Evolutionary conservation across 805 yeast species (phyloP).

Genomic region (Candida fluviatilis): DNA sequence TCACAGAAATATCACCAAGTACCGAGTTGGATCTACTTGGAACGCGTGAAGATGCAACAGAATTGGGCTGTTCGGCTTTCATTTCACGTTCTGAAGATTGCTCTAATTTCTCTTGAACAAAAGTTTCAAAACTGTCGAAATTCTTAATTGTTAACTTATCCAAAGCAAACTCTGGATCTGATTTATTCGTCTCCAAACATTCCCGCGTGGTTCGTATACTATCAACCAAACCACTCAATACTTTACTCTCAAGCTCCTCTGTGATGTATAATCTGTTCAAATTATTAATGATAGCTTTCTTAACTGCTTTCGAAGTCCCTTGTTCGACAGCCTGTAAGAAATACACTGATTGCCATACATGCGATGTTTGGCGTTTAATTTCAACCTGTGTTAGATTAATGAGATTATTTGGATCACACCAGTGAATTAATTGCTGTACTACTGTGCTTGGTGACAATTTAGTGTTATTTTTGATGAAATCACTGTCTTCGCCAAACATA

Average conservation of each 20-base stretch:
- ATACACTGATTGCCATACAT: constrained; percentile 52
- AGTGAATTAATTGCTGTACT: constrained; percentile 67
- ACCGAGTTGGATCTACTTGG: constrained; percentile 7
- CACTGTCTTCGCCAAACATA: constrained; percentile 29
- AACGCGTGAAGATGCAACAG: neutral
- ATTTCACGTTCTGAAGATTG: constrained; percentile 21
- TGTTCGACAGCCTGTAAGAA: constrained; percentile 48
- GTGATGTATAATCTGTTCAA: constrained; percentile 43
- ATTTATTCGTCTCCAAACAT: constrained; percentile 16
- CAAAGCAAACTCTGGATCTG: constrained; percentile 26
- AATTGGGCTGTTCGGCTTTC: constrained; percentile 5
- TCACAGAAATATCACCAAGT: constrained; percentile 6
- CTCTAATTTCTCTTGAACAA: constrained; percentile 19
- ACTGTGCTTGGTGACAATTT: constrained; percentile 41
- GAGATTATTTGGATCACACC: constrained; percentile 79
- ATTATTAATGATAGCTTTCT: constrained; percentile 49
- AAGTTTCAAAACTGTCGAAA: constrained; percentile 26
- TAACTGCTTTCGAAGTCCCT: constrained; percentile 47
- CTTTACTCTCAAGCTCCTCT: constrained; percentile 23
- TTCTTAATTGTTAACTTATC: constrained; percentile 28
- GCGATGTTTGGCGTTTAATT: constrained; percentile 43
- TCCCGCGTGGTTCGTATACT: constrained; percentile 31
- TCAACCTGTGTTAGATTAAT: constrained; percentile 46
- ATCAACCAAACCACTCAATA: constrained; percentile 28
- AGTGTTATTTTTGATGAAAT: constrained; percentile 12